These are phyloP conservation scores for Penicillium expansum DNA, from an alignment of 2,329 filamentous ascomycete genomes.

Conservation along the genomic window DNA sequence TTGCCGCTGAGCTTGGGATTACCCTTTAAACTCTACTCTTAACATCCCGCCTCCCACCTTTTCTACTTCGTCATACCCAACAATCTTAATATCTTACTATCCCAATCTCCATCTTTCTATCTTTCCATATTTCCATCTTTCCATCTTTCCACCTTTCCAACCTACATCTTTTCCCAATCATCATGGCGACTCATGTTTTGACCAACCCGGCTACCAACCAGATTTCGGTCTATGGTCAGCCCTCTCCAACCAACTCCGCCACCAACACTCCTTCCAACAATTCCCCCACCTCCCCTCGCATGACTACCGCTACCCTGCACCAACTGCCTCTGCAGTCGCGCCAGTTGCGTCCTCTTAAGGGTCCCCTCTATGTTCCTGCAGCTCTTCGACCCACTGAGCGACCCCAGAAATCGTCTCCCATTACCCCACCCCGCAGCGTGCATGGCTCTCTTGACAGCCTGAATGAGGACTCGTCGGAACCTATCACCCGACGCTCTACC, in stretches of 20 bases:
- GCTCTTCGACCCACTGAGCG: constrained; percentile 60
- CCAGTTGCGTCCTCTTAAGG: constrained; percentile 59
- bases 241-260: constrained; percentile 51
- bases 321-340: constrained; percentile 48
- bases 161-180: background rate
- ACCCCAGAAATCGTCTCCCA: constrained; percentile 44
- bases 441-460: constrained; percentile 54
- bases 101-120: background rate
- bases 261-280: constrained; percentile 53
- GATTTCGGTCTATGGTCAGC: constrained; percentile 25
- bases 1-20: background rate
- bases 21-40: background rate
- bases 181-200: constrained; percentile 35
- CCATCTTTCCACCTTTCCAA: background rate
- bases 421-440: constrained; percentile 53
- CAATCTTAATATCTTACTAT: background rate
- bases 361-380: constrained; percentile 62
- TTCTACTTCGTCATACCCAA: background rate
- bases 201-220: constrained; percentile 37
- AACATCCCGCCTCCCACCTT: background rate
- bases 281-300: constrained; percentile 53
- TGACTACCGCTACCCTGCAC: constrained; percentile 36
- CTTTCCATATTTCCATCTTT: background rate
- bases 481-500: constrained; percentile 39
- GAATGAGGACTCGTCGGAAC: constrained; percentile 37